A percentile compares a stretch with the other conserved stretches of the same genome.
Conservation (phyloP, 1,139 yeast species). For the Blastobotrys serpentis region DNA sequence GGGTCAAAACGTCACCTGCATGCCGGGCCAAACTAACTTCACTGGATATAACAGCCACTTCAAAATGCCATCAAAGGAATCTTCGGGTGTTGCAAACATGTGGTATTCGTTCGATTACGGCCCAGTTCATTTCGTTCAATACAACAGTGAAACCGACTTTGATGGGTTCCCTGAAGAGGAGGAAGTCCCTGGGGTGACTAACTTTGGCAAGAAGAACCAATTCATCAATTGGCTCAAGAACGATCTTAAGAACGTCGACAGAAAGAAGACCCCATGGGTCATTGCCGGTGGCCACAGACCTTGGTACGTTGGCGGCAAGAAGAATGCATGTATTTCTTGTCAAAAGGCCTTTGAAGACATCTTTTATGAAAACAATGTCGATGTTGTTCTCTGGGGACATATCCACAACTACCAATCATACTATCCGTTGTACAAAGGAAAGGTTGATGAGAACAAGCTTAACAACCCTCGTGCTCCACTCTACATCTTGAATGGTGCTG, state of each 20-base stretch:
- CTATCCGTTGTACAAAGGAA: slow-evolving; percentile 27
- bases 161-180: slow-evolving; percentile 31
- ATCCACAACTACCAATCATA: slow-evolving; percentile 35
- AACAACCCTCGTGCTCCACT: slow-evolving; percentile 34
- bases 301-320: slow-evolving; percentile 31
- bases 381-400: slow-evolving; percentile 34
- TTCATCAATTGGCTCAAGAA: slow-evolving; percentile 42
- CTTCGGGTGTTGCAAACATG: slow-evolving; percentile 30
- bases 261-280: slow-evolving; percentile 37
- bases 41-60: slow-evolving; percentile 31
- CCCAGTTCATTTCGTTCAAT: slow-evolving; percentile 34
- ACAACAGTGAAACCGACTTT: slow-evolving; percentile 36
- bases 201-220: slow-evolving; percentile 30
- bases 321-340: slow-evolving; percentile 29
- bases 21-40: slow-evolving; percentile 30
- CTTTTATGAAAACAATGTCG: slow-evolving; percentile 31
- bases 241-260: slow-evolving; percentile 42
- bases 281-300: slow-evolving; percentile 42
- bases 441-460: slow-evolving; percentile 32
- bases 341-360: slow-evolving; percentile 34
- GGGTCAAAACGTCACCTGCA: slow-evolving; percentile 25
- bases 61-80: slow-evolving; percentile 31
- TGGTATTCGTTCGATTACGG: slow-evolving; percentile 39
- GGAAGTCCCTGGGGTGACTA: slow-evolving; percentile 25
- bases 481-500: slow-evolving; percentile 36